These are phyloP conservation scores for Calonectria pseudoturangicola DNA, from an alignment of 2,329 filamentous ascomycete species.

Conservation along the genomic window DNA sequence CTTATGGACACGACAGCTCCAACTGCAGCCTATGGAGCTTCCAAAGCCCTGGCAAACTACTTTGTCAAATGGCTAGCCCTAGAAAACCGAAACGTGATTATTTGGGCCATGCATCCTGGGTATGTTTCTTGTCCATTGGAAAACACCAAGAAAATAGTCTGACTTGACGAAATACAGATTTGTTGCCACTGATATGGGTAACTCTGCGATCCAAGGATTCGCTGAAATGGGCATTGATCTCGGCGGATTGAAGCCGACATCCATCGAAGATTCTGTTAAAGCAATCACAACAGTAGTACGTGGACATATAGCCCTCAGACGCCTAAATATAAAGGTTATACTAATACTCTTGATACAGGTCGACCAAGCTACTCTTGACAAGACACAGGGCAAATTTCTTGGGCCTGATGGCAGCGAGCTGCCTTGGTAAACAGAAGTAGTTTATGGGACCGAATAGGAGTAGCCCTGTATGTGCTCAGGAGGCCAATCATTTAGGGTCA, in stretches of 20 bases:
- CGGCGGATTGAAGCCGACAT: not conserved
- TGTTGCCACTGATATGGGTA: not conserved
- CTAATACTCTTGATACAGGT: not conserved
- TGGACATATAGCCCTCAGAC: not conserved
- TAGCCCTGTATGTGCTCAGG: too few relatives aligned
- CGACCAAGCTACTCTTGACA: not conserved
- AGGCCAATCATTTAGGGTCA: too few relatives aligned
- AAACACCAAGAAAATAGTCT: not conserved
- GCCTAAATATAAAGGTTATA: too few relatives aligned
- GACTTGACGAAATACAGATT: not conserved
- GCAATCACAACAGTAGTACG: not conserved
- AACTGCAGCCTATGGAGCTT: not conserved
- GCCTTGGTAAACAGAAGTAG: not conserved
- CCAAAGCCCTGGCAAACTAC: not conserved
- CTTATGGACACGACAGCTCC: not conserved
- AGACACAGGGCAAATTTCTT: not conserved
- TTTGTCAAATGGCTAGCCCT: not conserved
- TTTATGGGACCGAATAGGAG: too few relatives aligned
- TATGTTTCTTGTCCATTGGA: not conserved
- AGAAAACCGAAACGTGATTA: not conserved
- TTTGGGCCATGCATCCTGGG: not conserved
- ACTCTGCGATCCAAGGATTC: not conserved
- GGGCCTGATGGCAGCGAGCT: not conserved
- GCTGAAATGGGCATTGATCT: not conserved
- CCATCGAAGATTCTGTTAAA: not conserved